Percentiles rank a stretch among this genome's conserved stretches.
phyloP scores from a whole-genome alignment of 2,329 filamentous ascomycete genomes.

The Exophiala mesophila region DNA sequence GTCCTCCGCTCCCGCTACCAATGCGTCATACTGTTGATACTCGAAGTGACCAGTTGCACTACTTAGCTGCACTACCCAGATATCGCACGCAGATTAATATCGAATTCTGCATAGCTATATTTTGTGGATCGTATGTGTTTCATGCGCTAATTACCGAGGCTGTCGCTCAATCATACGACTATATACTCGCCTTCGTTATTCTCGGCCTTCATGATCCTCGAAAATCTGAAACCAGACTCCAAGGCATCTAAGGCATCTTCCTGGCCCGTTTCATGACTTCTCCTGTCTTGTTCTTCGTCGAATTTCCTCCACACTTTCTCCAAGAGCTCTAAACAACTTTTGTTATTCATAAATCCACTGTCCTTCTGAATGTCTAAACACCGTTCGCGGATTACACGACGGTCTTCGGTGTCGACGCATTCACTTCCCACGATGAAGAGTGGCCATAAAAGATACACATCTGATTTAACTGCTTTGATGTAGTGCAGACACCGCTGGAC shows the following conservation, averaged over 20 bases:
- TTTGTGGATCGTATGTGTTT: no score
- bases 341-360: constrained; percentile 90
- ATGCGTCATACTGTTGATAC: no score
- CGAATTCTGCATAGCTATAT: no score
- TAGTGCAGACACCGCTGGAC: constrained; percentile 80
- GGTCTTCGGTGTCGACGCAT: constrained; percentile 75
- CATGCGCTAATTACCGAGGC: no score
- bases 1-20: no score
- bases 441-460: constrained; percentile 92
- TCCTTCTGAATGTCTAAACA: constrained; percentile 83
- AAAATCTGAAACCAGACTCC: constrained; percentile 34
- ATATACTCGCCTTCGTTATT: constrained; percentile 37
- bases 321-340: constrained; percentile 76
- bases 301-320: constrained; percentile 68
- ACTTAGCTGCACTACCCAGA: no score
- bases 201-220: constrained; percentile 35
- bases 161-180: constrained; percentile 36
- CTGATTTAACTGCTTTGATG: constrained; percentile 70
- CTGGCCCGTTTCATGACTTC: background rate
- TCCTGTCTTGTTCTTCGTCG: constrained; percentile 7
- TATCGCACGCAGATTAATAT: no score
- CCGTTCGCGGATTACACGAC: constrained; percentile 70
- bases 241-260: background rate
- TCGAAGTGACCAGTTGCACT: no score
- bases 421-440: constrained; percentile 87